Evolutionary conservation across 495 filamentous ascomycete genomes (phyloP), one percentile per base, ranked within the genome.

Genomic region (Physcia stellaris): DNA sequence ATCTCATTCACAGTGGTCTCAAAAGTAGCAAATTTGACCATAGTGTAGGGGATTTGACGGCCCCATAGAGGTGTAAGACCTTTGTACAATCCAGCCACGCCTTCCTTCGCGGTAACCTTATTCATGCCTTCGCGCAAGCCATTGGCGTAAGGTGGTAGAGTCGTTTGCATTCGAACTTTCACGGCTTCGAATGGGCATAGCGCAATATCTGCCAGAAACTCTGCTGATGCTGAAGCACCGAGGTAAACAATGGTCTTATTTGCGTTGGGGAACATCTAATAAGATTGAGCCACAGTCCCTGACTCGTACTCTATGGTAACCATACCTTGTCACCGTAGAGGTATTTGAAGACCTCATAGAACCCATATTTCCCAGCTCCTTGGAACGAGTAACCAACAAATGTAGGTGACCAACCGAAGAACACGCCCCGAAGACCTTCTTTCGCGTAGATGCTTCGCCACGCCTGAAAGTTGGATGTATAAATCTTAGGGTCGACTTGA

Each of bases 341-440:
- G 56, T 83, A 66, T 51, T 83, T 83, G 69, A 83, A 83, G 52
- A 79, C 70, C 42, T 83, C 78, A 52, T 83, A 83, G 58, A 79
- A 70, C 11, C 78, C 78, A 52, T 83, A 83, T 55, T 83, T 83
- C n/a, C 78, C 78, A 35, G 75, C 76, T n/a, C 78, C 78, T 47
- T 83, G 78, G 48, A 79, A 65, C 24, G 68, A 75, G 64, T 83
- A 83, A 23, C 77, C 78, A 6, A 80, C 53, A 40, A 79, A 73
- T 15, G 78, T 83, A 6, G 78, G 77, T 0, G 72, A 63, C 77
- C 78, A 81, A 49, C 78, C 78, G 56, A 79, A 78, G 63, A 79
- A 79, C 49, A 83, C 64, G 41, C 78, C 78, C 50, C 76, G 75
- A 18, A 83, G 34, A 20, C 78, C 78, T 61, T 80, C 75, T 39